Conservation (phyloP, 257 asterid genomes). For the Cinchona pubescens region DNA sequence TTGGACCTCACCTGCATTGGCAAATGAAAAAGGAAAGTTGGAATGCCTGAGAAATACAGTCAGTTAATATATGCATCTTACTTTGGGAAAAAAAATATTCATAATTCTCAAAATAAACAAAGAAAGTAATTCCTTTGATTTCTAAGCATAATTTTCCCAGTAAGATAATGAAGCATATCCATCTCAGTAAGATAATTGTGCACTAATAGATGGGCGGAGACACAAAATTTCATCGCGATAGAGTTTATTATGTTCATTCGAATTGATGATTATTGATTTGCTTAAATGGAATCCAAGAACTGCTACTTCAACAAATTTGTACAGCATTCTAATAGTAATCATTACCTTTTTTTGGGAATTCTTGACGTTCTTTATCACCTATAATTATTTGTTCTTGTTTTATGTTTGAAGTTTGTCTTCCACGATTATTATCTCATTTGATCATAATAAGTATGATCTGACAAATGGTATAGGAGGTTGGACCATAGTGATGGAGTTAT, state of each 20-base stretch:
- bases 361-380: neutral
- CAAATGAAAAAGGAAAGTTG: neutral
- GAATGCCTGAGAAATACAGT: neutral
- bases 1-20: neutral
- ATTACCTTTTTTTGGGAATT: neutral
- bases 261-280: neutral
- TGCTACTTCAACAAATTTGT: neutral
- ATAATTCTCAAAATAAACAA: no score
- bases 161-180: no score
- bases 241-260: neutral
- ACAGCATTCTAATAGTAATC: neutral
- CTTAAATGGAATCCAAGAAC: neutral
- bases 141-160: no score
- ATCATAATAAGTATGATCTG: constrained; percentile 11
- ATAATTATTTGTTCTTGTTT: neutral
- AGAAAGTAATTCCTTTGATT: no score
- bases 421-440: constrained; percentile 1
- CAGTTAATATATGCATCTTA: neutral
- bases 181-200: no score
- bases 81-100: neutral
- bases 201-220: no score
- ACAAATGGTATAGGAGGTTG: constrained; percentile 66
- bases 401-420: constrained; percentile 4
- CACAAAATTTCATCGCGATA: neutral
- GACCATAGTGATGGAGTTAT: constrained; percentile 76